Evolutionary conservation across 495 filamentous ascomycete genomes (phyloP).

Genomic region (Penicillium soppii): DNA sequence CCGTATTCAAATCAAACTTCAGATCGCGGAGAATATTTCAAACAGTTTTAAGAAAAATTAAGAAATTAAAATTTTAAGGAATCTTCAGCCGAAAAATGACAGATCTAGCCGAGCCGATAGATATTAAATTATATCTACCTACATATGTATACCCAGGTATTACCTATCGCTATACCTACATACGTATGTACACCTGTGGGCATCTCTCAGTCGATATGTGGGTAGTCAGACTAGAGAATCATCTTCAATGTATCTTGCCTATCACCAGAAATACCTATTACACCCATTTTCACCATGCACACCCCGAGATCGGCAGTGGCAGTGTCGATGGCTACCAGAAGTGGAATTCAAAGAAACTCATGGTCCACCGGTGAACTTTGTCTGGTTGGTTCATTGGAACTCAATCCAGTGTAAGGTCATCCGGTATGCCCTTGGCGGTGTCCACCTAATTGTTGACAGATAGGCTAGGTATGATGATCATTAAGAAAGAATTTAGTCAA

Average conservation of each 20-base stretch:
- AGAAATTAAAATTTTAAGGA: slow-evolving; percentile 29
- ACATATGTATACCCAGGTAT: too few relatives aligned
- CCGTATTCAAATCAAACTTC: slow-evolving; percentile 18
- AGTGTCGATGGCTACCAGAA: slow-evolving; percentile 30
- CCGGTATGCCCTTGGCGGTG: neutral
- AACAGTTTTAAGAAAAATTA: too few relatives aligned
- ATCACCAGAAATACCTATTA: neutral
- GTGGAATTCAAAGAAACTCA: slow-evolving; percentile 5
- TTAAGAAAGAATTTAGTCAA: too few relatives aligned
- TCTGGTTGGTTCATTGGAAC: neutral
- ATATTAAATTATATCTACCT: neutral
- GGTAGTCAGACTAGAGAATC: too few relatives aligned
- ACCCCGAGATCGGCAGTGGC: slow-evolving; percentile 42
- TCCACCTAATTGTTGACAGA: too few relatives aligned
- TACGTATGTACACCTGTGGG: too few relatives aligned
- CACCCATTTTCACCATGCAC: slow-evolving; percentile 26
- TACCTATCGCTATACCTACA: too few relatives aligned
- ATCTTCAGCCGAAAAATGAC: slow-evolving; percentile 37
- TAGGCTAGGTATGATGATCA: too few relatives aligned
- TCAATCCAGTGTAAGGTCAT: neutral
- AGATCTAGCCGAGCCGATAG: slow-evolving; percentile 10
- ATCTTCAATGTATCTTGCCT: too few relatives aligned
- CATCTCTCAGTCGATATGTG: too few relatives aligned
- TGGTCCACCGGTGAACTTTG: slow-evolving; percentile 6
- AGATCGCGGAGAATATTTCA: slow-evolving; percentile 33